Evolutionary conservation across 257 asterid species (phyloP).

Genomic region (Petunia axillaris): DNA sequence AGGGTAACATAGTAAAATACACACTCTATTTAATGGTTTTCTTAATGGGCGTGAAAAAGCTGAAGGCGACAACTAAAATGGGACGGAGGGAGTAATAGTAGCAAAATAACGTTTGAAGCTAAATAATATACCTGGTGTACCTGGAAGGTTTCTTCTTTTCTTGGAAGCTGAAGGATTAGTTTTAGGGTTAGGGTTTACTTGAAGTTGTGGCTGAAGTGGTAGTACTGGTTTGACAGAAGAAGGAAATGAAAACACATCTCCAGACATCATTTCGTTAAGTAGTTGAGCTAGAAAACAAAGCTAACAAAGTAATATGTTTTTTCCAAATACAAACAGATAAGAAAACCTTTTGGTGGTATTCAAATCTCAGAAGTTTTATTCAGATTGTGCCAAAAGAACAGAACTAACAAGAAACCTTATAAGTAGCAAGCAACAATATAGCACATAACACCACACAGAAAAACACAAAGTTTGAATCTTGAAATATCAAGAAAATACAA

Average conservation of each 20-base stretch:
- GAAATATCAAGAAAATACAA: constrained; percentile 33
- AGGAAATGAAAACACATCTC: constrained; percentile 69
- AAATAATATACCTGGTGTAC: constrained; percentile 70
- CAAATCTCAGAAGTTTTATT: constrained; percentile 31
- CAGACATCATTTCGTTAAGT: constrained; percentile 65
- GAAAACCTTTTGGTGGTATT: constrained; percentile 53
- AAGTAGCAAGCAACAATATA: constrained; percentile 23
- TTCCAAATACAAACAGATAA: constrained; percentile 61
- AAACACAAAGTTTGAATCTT: constrained; percentile 27
- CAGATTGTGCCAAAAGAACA: constrained; percentile 46
- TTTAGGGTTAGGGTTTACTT: constrained; percentile 58
- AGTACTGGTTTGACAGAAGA: constrained; percentile 46
- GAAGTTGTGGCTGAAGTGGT: constrained; percentile 33
- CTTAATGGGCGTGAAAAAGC: no score
- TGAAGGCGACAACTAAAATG: no score
- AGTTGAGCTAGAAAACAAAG: constrained; percentile 44
- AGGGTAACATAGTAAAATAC: no score
- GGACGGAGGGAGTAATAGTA: not conserved
- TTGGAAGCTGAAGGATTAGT: constrained; percentile 50
- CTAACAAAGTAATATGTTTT: constrained; percentile 27
- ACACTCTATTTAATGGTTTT: no score
- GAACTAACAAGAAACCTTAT: not conserved
- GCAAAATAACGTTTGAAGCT: not conserved
- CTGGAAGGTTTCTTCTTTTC: constrained; percentile 84
- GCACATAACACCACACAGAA: constrained; percentile 7